Evolutionary conservation across 1,284 basidiomycete species (phyloP), one percentile per base, ranked within the genome.

Genomic region (Pisolithus thermaeus): DNA sequence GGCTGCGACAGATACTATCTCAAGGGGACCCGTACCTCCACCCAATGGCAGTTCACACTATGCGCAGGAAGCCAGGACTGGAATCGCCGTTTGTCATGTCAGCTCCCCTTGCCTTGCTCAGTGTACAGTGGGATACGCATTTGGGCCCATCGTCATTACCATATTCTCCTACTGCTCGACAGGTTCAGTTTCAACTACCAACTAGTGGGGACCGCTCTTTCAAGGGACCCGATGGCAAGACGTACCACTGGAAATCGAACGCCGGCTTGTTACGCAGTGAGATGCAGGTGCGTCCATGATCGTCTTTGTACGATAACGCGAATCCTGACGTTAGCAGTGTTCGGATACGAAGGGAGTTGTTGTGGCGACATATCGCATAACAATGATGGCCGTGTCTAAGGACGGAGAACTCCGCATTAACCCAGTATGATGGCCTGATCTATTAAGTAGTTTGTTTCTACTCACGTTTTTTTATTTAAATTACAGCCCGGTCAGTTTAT

Each of bases 281-380:
- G 6, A 61, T 67, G 65, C 42, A 58, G 57, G 64, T 65, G 30
- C 30, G 56, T 38, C 37, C 18, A 25, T 30, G 8, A 16, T 35
- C 12, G n/a, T 28, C 28, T n/a, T 3, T 39, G 30, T 9, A n/a
- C 11, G 30, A 18, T 25, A 11, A n/a, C 41, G 14, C 39, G 32
- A n/a, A 35, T 32, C 18, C 18, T 9, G 22, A 14, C 3, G n/a
- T 14, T 22, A 3, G 22, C 36, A 66, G 65, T 70, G 66, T 45
- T 45, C 63, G 28, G 48, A 63, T 40, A 44, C 60, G 3, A 55
- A 44, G 23, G 47, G 50, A 42, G 56, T 56, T 23, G 50, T 70
- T 6, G 55, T 70, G 18, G 64, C 64, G 4, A 67, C 66, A 7
- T 66, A 70, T 47, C 64, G 68, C 25, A 56, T 66, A 23, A 67